phyloP scores from a whole-genome alignment of 2,329 filamentous ascomycete species.

The Pseudomassariella vexata region DNA sequence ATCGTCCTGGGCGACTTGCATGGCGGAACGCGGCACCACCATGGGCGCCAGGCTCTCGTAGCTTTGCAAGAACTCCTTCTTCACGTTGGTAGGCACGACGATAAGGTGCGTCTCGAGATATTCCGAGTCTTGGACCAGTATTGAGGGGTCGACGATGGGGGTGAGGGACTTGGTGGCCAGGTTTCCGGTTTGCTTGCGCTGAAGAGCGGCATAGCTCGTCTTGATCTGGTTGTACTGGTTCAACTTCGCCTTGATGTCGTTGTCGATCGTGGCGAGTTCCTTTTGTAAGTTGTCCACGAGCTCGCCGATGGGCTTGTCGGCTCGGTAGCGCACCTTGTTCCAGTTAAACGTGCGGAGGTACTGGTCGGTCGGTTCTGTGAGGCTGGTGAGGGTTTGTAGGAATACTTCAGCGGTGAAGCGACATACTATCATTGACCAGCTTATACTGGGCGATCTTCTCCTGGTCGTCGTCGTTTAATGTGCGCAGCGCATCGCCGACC shows the following conservation, averaged over 20 bases:
- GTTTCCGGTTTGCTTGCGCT: conserved; percentile 90
- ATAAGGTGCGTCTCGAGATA: conserved; percentile 95
- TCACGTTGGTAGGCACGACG: conserved; percentile 71
- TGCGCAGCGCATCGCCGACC: conserved; percentile 78
- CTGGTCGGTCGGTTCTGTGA: conserved; percentile 84
- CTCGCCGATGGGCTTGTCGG: conserved; percentile 83
- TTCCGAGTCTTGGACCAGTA: conserved; percentile 84
- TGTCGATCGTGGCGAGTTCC: conserved; percentile 90
- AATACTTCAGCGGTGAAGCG: conserved; percentile 3
- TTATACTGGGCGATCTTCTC: conserved; percentile 81
- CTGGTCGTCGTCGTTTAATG: conserved; percentile 78
- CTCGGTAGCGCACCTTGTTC: conserved; percentile 97
- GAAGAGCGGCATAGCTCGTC: conserved; percentile 71
- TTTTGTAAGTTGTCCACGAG: conserved; percentile 85
- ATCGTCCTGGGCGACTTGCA: conserved; percentile 75
- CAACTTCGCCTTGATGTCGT: conserved; percentile 91
- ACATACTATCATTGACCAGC: conserved; percentile 86
- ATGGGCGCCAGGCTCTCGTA: conserved; percentile 88
- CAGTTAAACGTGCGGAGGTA: conserved; percentile 86
- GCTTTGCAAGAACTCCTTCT: conserved; percentile 81
- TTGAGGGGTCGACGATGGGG: conserved; percentile 74
- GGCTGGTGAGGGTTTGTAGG: conserved; percentile 17
- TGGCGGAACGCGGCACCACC: conserved; percentile 86
- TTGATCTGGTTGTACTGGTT: conserved; percentile 91
- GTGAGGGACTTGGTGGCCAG: conserved; percentile 89